These are phyloP conservation scores for Margaritispora aquatica DNA, from an alignment of 495 filamentous ascomycete genomes.

Conservation along the genomic window DNA sequence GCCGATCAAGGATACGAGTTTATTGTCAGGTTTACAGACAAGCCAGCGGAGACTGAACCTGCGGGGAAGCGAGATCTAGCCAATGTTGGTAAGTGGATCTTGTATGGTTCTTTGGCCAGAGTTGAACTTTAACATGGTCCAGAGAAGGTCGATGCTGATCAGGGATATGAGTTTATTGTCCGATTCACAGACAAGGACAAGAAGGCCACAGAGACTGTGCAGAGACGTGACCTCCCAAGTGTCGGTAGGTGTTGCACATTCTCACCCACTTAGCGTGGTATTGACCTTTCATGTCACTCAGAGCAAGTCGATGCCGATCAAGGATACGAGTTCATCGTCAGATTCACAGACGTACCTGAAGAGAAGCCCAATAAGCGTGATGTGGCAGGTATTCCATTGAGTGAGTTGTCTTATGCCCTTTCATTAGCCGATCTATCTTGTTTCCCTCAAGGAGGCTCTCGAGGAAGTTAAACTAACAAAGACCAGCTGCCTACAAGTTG, in stretches of 20 bases:
- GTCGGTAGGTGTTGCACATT: not conserved
- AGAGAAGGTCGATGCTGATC: too few species aligned
- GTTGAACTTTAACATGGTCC: too few species aligned
- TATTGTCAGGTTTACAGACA: too few species aligned
- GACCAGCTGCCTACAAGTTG: not conserved
- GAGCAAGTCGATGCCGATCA: not conserved
- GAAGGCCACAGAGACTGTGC: not conserved
- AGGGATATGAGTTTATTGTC: too few species aligned
- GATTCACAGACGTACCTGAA: not conserved
- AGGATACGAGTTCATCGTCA: not conserved
- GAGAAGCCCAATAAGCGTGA: not conserved
- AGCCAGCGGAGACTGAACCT: too few species aligned
- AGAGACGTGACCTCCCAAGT: not conserved
- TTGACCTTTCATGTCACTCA: not conserved
- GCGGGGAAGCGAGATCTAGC: too few species aligned
- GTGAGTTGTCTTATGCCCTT: not conserved
- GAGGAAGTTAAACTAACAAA: too few species aligned
- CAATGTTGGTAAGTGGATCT: too few species aligned
- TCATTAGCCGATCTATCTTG: not conserved
- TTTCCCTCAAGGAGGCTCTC: too few species aligned
- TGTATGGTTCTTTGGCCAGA: too few species aligned
- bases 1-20: too few species aligned
- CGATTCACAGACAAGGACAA: too few species aligned
- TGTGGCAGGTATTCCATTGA: not conserved
- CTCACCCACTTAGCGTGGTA: not conserved